Percentiles rank a stretch among this genome's conserved stretches.
Evolutionary conservation across 2,329 filamentous ascomycete species (phyloP).

Genomic region (Thelonectria rubi): DNA sequence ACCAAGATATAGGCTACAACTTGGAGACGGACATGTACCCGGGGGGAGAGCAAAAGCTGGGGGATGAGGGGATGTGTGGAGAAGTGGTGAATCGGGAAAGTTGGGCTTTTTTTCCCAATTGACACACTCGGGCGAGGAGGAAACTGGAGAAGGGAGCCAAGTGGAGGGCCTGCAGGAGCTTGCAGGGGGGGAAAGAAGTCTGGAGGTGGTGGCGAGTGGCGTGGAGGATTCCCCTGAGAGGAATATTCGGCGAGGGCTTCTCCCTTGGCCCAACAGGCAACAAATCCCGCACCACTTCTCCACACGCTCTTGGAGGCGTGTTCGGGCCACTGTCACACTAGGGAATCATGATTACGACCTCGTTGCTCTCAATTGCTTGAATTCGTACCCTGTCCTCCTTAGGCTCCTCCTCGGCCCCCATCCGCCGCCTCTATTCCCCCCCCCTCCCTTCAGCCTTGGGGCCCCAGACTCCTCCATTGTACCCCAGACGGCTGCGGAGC

Average conservation of each 20-base stretch:
- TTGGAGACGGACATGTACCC: conserved; percentile 23
- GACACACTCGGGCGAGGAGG: conserved; percentile 10
- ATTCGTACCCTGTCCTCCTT: too few relatives aligned
- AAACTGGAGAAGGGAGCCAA: not conserved
- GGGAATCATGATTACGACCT: not conserved
- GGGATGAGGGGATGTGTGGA: conserved; percentile 1
- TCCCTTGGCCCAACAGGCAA: conserved; percentile 14
- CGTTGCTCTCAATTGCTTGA: not conserved
- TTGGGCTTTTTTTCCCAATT: not conserved
- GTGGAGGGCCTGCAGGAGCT: not conserved
- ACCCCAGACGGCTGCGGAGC: conserved; percentile 13
- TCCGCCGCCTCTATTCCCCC: too few relatives aligned
- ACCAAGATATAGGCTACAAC: conserved; percentile 3
- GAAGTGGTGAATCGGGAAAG: conserved; percentile 3
- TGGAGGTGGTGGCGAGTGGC: not conserved
- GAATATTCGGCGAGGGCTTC: conserved; percentile 17
- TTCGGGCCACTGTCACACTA: not conserved
- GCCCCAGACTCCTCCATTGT: conserved; percentile 3
- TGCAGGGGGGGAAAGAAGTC: too few relatives aligned
- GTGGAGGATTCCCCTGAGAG: not conserved
- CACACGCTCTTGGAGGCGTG: conserved; percentile 6
- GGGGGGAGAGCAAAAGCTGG: conserved; percentile 7
- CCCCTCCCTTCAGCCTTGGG: conserved; percentile 18
- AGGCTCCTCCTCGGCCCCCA: not conserved
- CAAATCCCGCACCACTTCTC: conserved; percentile 10